These are phyloP conservation scores for maize (Zea mays) DNA, from an alignment of 176 grass and related monocot species.

Conservation along the genomic window DNA sequence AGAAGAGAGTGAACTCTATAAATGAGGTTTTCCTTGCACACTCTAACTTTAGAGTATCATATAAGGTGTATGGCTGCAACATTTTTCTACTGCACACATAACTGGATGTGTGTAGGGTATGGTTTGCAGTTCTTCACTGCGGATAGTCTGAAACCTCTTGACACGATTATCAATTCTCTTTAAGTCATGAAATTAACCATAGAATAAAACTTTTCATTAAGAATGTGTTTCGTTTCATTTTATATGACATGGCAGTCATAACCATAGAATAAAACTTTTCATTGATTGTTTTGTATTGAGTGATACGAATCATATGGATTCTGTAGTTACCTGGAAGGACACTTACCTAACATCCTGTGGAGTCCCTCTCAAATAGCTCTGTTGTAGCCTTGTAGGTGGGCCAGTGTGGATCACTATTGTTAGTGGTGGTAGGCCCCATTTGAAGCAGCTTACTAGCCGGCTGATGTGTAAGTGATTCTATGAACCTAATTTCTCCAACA, in stretches of 20 bases:
- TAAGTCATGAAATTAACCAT: too few species aligned
- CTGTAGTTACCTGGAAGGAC: conserved; percentile 28
- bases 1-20: too few species aligned
- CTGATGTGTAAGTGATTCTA: conserved; percentile 36
- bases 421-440: conserved; percentile 39
- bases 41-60: too few species aligned
- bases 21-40: too few species aligned
- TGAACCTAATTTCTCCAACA: conserved; percentile 50
- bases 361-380: conserved; percentile 40
- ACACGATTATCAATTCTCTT: too few species aligned
- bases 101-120: too few species aligned
- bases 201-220: neutral
- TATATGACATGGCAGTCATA: neutral
- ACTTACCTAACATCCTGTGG: conserved; percentile 46
- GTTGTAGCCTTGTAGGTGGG: conserved; percentile 33
- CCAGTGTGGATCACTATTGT: conserved; percentile 31
- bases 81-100: too few species aligned
- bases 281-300: neutral
- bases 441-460: conserved; percentile 35
- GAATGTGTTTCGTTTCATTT: neutral
- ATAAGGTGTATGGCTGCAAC: too few species aligned
- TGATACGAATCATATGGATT: conserved; percentile 18
- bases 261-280: neutral
- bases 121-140: too few species aligned
- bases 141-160: too few species aligned